These are phyloP conservation scores for Rugosomyces carneus DNA, from an alignment of 1,284 basidiomycete genomes.

Conservation along the genomic window DNA sequence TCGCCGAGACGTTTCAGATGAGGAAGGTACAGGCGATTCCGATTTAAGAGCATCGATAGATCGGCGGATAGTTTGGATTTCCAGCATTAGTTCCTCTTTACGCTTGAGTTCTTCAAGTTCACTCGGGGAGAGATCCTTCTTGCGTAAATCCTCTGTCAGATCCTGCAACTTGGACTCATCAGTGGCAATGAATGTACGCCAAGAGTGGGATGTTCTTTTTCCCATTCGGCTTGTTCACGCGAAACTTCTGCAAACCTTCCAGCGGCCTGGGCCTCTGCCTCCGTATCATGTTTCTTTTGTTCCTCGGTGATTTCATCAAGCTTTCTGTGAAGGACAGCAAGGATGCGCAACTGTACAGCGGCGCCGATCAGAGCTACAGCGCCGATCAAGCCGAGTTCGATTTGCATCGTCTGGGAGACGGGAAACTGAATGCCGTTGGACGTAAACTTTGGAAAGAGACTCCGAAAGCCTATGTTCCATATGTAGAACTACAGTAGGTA, in stretches of 20 bases:
- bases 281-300: slow-evolving; percentile 65
- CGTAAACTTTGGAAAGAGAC: slow-evolving; percentile 72
- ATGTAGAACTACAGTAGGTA: slow-evolving; percentile 95
- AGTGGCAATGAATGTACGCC: slow-evolving; percentile 50
- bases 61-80: slow-evolving; percentile 71
- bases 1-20: slow-evolving; percentile 54
- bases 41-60: slow-evolving; percentile 70
- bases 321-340: slow-evolving; percentile 73
- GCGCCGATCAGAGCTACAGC: slow-evolving; percentile 81
- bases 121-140: slow-evolving; percentile 33
- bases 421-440: slow-evolving; percentile 70
- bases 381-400: slow-evolving; percentile 84
- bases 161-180: slow-evolving; percentile 33
- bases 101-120: slow-evolving; percentile 56
- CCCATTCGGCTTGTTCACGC: slow-evolving; percentile 80
- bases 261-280: slow-evolving; percentile 72
- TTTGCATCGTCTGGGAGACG: slow-evolving; percentile 86
- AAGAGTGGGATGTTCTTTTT: slow-evolving; percentile 69
- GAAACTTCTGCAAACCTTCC: slow-evolving; percentile 63
- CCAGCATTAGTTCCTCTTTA: slow-evolving; percentile 64
- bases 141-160: slow-evolving; percentile 21
- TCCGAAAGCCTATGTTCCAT: slow-evolving; percentile 85
- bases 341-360: slow-evolving; percentile 85
- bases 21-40: slow-evolving; percentile 55
- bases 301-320: slow-evolving; percentile 77